Conservation (phyloP, 139 green algal genomes). For the Pleodorina starrii region DNA sequence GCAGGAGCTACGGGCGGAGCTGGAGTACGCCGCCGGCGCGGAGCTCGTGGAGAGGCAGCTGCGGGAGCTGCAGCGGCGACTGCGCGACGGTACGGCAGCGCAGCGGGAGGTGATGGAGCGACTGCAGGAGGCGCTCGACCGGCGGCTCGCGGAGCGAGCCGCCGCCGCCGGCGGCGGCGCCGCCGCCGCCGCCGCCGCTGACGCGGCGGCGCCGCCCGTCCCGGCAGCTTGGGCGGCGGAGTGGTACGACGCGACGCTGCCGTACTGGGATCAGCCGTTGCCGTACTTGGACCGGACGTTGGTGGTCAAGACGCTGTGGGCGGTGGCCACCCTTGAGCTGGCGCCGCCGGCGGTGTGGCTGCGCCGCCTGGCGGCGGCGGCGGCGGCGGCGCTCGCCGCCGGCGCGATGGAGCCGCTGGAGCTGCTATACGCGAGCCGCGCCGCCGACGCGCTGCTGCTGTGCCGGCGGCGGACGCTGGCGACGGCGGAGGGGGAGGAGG, state of each 20-base stretch:
- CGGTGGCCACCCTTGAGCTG: constrained; percentile 3
- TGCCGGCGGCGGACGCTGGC: neutral
- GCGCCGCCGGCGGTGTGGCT: constrained; percentile 1
- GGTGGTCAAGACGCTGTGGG: constrained; percentile 42
- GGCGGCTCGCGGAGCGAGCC: neutral
- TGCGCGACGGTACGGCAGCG: neutral
- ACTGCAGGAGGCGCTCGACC: constrained; percentile 18
- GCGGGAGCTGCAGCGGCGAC: neutral
- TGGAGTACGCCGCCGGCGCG: neutral
- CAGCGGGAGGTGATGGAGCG: neutral
- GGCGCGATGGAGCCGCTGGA: constrained; percentile 22
- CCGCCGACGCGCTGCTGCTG: constrained; percentile 22
- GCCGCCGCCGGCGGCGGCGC: neutral
- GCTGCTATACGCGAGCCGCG: constrained; percentile 24
- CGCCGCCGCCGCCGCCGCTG: neutral
- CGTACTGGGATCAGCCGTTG: neutral
- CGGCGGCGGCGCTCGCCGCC: neutral
- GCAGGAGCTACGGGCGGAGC: neutral
- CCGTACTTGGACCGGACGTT: neutral
- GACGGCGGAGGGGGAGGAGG: neutral
- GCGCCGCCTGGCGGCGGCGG: neutral
- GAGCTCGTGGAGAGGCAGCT: constrained; percentile 1
- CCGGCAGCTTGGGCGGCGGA: constrained; percentile 9
- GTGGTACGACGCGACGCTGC: constrained; percentile 15
- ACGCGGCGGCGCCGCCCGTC: neutral